A percentile compares a stretch with the other conserved stretches of the same genome.
These are phyloP conservation scores for Talaromyces trachyspermus DNA, from an alignment of 495 filamentous ascomycete species.

Conservation along the genomic window DNA sequence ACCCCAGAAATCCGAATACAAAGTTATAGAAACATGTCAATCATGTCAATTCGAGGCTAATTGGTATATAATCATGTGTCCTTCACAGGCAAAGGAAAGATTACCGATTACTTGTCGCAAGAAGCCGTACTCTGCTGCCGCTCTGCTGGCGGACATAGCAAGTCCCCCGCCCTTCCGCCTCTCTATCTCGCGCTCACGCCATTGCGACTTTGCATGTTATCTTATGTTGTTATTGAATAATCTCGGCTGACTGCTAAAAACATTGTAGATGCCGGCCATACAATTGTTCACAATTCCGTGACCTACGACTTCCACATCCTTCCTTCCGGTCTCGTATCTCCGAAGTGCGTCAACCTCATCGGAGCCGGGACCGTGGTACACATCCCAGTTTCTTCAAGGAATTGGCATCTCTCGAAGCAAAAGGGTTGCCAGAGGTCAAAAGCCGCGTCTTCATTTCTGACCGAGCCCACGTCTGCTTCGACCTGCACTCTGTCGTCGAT, in stretches of 20 bases:
- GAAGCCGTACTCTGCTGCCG: constrained; percentile 50
- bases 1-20: too few relatives aligned
- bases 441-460: constrained; percentile 72
- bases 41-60: constrained; percentile 5
- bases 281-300: constrained; percentile 52
- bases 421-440: constrained; percentile 60
- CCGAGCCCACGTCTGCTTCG: constrained; percentile 76
- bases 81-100: constrained; percentile 56
- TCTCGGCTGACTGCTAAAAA: too few relatives aligned
- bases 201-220: constrained; percentile 10
- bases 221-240: not conserved
- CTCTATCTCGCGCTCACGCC: constrained; percentile 7
- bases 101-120: constrained; percentile 59
- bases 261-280: constrained; percentile 40
- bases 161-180: constrained; percentile 12
- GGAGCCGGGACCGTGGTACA: constrained; percentile 81
- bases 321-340: constrained; percentile 63
- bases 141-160: constrained; percentile 63
- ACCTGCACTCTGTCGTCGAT: constrained; percentile 76
- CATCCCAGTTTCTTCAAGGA: constrained; percentile 83
- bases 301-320: constrained; percentile 69
- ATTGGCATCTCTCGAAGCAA: constrained; percentile 57
- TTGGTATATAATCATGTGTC: too few relatives aligned
- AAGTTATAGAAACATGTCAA: too few relatives aligned
- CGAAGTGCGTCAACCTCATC: constrained; percentile 71